Conservation (phyloP, 768 basidiomycete genomes). For the Fistulinella prunicolor region DNA sequence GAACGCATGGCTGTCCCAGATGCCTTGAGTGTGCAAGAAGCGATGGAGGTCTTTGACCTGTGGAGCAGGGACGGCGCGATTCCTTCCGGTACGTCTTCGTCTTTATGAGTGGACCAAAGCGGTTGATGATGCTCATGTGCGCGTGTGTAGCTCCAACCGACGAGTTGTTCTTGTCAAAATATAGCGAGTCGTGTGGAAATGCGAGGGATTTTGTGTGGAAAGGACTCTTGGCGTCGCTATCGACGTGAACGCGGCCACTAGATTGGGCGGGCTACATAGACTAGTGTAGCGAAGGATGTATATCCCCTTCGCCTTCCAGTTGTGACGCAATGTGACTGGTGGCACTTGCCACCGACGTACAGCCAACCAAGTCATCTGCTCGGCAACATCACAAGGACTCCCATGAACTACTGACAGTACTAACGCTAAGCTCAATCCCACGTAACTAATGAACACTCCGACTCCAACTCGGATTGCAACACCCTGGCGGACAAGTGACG, state of each 20-base stretch:
- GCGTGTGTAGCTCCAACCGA: constrained; percentile 45
- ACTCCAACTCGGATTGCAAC: background rate
- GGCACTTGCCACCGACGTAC: too few species aligned
- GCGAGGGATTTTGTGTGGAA: constrained; percentile 75
- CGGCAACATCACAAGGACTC: too few species aligned
- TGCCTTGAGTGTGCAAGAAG: constrained; percentile 61
- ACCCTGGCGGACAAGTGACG: too few species aligned
- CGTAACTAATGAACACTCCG: background rate
- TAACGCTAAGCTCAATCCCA: too few species aligned
- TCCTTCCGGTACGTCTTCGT: constrained; percentile 40
- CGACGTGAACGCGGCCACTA: constrained; percentile 12
- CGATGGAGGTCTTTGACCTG: constrained; percentile 69
- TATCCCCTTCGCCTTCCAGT: too few species aligned
- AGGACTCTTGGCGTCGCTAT: constrained; percentile 44
- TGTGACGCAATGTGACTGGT: too few species aligned
- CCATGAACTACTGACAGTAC: too few species aligned
- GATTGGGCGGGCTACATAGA: background rate
- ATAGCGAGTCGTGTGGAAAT: constrained; percentile 75
- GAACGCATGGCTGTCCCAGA: constrained; percentile 52
- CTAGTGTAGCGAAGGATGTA: background rate
- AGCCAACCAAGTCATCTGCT: too few species aligned
- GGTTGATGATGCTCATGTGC: background rate
- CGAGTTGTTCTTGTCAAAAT: constrained; percentile 75
- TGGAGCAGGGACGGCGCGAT: constrained; percentile 66
- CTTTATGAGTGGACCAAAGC: background rate